Evolutionary conservation across 73 alveolate genomes (phyloP), one percentile per base, ranked within the genome.

Genomic region (Halteria grandinella): DNA sequence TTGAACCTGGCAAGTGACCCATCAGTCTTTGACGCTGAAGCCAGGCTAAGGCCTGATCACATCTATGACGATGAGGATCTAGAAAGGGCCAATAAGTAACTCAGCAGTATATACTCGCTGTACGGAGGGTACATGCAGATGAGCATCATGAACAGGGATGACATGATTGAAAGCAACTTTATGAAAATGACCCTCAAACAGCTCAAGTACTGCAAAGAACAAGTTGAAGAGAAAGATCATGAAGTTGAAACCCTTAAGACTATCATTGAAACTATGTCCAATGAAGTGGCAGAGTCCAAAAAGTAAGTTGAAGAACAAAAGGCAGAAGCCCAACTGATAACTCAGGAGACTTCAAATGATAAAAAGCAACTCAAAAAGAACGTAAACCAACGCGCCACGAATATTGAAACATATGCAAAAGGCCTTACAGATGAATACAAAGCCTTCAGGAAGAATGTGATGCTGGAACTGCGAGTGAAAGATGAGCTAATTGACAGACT

Each of bases 1-100:
- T 60, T 3, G 43, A 40, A 10, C 77, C 77, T 37, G n/a, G 77
- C 77, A 60, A 60, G 48, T 60, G 77, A 60, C 34, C 32, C 28
- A 6, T 18, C 77, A 1, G 24, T 60, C 3, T 36, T 60, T 15
- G 59, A 60, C 15, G 10, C 25, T 21, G 58, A 60, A 4, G n/a
- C 8, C n/a, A 18, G 23, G 5, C 7, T 25, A 8, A 12, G 49
- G 8, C 2, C 55, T 1, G 23, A 1, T 3, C 28, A 24, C 6
- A 1, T 7, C 27, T 10, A 40, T 11, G 7, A 37, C 3, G 55
- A 60, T 3, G 1, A 32, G 17, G 77, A 60, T 36, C 25, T 60
- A 12, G 57, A 1, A 5, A 59, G 17, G 18, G 29, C 10, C 21
- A 60, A 60, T 20, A 12, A 44, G n/a, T 36, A 40, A 7, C 59